These are phyloP conservation scores for Jasminum sambac DNA, from an alignment of 257 asterid genomes.

Conservation along the genomic window DNA sequence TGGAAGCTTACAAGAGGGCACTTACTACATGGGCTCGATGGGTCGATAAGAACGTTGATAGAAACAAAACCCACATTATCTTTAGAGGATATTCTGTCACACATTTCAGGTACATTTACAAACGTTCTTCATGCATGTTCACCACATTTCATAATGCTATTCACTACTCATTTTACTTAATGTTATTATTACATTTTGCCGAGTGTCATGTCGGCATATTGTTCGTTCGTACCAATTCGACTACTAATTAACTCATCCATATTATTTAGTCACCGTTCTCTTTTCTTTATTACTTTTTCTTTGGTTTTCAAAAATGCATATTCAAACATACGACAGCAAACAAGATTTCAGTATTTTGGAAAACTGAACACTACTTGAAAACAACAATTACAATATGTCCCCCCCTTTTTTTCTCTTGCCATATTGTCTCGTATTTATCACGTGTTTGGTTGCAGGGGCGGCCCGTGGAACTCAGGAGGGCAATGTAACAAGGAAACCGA, in stretches of 20 bases:
- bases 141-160: slow-evolving; percentile 4
- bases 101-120: slow-evolving; percentile 72
- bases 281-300: too few species aligned
- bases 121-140: neutral
- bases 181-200: neutral
- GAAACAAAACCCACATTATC: slow-evolving; percentile 55
- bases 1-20: slow-evolving; percentile 88
- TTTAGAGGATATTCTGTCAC: slow-evolving; percentile 89
- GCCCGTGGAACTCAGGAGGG: slow-evolving; percentile 94
- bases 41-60: slow-evolving; percentile 70
- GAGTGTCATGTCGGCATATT: neutral
- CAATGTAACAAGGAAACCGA: slow-evolving; percentile 77
- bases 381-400: too few species aligned
- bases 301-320: too few species aligned
- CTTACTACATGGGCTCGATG: slow-evolving; percentile 79
- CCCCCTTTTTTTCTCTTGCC: neutral
- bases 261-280: neutral
- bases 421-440: neutral
- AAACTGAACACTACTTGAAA: too few species aligned
- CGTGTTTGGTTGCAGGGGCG: slow-evolving; percentile 61
- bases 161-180: neutral
- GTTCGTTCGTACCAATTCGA: neutral
- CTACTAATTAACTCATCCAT: neutral
- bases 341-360: too few species aligned
- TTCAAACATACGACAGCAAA: too few species aligned